Evolutionary conservation across 768 basidiomycete genomes (phyloP), one percentile per base, ranked within the genome.

Genomic region (Sarcomyxa edulis): DNA sequence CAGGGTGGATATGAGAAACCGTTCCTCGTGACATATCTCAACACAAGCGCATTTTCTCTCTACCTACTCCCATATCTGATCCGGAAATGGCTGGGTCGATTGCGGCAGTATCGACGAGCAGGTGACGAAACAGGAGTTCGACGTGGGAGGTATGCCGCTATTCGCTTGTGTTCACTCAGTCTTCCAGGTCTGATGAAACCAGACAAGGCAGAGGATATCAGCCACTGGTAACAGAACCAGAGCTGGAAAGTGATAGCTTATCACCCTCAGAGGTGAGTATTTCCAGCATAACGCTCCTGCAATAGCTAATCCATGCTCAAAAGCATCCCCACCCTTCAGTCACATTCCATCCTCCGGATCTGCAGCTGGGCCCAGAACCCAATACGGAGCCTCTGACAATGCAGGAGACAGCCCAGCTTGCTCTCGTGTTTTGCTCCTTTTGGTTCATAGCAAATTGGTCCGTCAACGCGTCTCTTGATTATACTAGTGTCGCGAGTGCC

Each of bases 371-470:
- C n/a, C n/a, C n/a, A n/a, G n/a, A n/a, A n/a, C n/a, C n/a, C n/a
- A n/a, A n/a, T n/a, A n/a, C n/a, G n/a, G n/a, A 33, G n/a, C 77
- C 72, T 22, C 59, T 93, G 23, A 81, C 81, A 2, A 60, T 60
- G 3, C 55, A 54, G 31, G 81, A 96, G 62, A 98, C 96, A 0
- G 81, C 82, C 6, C 60, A 72, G 26, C 69, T 99, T 9, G 90
- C 95, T 4, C 64, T 77, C 5, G 60, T 71, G 35, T 98, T 97
- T 60, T 91, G 85, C 57, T 71, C 88, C 42, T 65, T 95, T 24
- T 99, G 94, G 91, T 96, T 99, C 52, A 66, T 81, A 25, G 95
- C 95, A 9, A 98, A 98, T 53, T 98, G 93, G 90, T 59, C 80
- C 8, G 65, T 95, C 21, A 96, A 94, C 54, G 83, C 81, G 1